These are phyloP conservation scores for Lotus japonicus DNA, from an alignment of 306 rosid genomes.

Conservation along the genomic window DNA sequence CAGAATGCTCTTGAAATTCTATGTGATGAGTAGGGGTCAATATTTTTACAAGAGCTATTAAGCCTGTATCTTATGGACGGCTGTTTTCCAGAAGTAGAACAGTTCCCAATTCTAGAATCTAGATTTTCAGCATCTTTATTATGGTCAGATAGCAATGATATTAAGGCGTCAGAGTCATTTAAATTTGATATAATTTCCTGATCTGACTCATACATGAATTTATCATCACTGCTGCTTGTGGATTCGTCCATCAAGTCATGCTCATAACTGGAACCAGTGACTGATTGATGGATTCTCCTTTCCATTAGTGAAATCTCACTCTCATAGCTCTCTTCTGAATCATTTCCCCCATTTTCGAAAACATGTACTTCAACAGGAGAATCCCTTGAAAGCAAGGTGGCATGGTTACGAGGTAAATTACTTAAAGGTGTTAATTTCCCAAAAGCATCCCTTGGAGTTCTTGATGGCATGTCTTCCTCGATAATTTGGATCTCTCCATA, in stretches of 20 bases:
- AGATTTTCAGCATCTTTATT: too few relatives aligned
- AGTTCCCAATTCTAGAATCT: constrained; percentile 33
- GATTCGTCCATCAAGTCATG: constrained; percentile 43
- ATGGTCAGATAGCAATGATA: too few relatives aligned
- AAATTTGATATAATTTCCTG: constrained; percentile 33
- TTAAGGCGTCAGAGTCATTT: too few relatives aligned
- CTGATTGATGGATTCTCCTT: constrained; percentile 49
- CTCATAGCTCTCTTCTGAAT: constrained; percentile 70
- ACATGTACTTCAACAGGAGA: constrained; percentile 26
- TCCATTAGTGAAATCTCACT: constrained; percentile 50
- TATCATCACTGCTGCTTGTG: constrained; percentile 44
- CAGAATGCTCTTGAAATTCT: constrained; percentile 61
- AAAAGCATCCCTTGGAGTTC: constrained; percentile 70
- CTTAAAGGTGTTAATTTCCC: constrained; percentile 43
- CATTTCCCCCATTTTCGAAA: constrained; percentile 38
- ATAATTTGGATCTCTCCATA: constrained; percentile 87
- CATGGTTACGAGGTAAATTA: constrained; percentile 12
- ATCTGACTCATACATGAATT: constrained; percentile 33
- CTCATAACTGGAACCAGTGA: constrained; percentile 35
- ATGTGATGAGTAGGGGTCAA: constrained; percentile 27
- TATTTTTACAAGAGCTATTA: constrained; percentile 26
- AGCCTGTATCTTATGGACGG: constrained; percentile 34
- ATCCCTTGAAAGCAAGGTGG: constrained; percentile 25
- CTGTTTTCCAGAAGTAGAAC: constrained; percentile 42
- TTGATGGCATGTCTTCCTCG: constrained; percentile 70